Conservation (phyloP, 345 rosid genomes). For the Rhizophora apiculata region DNA sequence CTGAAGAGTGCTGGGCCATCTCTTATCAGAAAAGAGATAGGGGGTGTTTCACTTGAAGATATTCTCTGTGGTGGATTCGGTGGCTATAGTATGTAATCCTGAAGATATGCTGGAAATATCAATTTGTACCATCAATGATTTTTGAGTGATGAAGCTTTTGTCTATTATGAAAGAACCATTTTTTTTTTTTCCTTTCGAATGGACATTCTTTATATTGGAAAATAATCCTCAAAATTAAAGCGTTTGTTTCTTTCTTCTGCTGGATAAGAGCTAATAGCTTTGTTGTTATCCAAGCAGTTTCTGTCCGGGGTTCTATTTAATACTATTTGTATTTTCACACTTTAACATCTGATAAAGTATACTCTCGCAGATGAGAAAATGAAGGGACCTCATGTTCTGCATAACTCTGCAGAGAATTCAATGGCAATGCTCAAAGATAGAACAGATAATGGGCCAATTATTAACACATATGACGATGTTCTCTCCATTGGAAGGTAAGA, state of each 20-base stretch:
- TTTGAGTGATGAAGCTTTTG: constrained; percentile 31
- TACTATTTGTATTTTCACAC: constrained; percentile 11
- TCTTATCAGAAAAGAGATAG: constrained; percentile 69
- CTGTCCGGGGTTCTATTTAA: constrained; percentile 13
- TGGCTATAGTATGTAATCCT: constrained; percentile 72
- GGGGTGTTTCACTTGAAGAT: constrained; percentile 67
- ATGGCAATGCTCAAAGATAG: constrained; percentile 33
- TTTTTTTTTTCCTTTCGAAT: constrained; percentile 28
- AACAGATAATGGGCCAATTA: constrained; percentile 32
- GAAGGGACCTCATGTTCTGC: constrained; percentile 36
- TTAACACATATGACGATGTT: constrained; percentile 23
- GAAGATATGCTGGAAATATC: constrained; percentile 35
- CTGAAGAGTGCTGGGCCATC: constrained; percentile 67
- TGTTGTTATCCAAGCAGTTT: constrained; percentile 15
- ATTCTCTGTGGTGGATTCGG: constrained; percentile 82
- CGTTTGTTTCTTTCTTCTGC: constrained; percentile 4
- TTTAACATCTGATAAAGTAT: constrained; percentile 27
- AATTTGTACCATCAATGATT: constrained; percentile 38
- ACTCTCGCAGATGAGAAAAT: constrained; percentile 50
- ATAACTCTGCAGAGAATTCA: constrained; percentile 35
- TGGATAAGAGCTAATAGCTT: constrained; percentile 10
- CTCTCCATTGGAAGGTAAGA: constrained; percentile 48
- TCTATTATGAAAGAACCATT: not conserved
- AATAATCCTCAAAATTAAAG: constrained; percentile 10
- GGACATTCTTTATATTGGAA: constrained; percentile 25